Evolutionary conservation across 129 eudicot genomes (phyloP).

Genomic region (Escallonia herrerae): DNA sequence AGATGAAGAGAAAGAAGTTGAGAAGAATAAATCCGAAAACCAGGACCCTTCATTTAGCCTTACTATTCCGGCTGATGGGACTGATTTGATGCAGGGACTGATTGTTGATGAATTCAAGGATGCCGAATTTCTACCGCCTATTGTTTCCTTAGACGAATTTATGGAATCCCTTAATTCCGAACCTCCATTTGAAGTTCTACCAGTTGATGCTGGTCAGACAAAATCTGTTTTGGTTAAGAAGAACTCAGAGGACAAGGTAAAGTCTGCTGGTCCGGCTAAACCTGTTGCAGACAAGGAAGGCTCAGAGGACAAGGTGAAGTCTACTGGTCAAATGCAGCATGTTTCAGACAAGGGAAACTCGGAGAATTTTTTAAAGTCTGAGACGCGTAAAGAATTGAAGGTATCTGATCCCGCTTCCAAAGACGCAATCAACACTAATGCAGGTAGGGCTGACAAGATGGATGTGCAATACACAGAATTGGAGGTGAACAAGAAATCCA

Average conservation of each 20-base stretch:
- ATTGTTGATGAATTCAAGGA: conserved; percentile 80
- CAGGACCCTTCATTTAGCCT: conserved; percentile 33
- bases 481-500: conserved; percentile 18
- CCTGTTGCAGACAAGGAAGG: too few species aligned
- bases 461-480: conserved; percentile 13
- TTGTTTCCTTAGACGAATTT: conserved; percentile 77
- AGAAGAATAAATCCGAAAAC: conserved; percentile 25
- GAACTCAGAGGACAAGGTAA: background rate
- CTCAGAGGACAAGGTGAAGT: too few species aligned
- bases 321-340: too few species aligned
- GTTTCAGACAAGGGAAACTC: too few species aligned
- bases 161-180: conserved; percentile 75
- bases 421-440: conserved; percentile 16
- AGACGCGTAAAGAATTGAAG: conserved; percentile 10
- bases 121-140: conserved; percentile 70
- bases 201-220: conserved; percentile 30
- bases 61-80: conserved; percentile 63
- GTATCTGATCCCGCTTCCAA: conserved; percentile 17
- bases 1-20: conserved; percentile 23
- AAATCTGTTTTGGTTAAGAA: conserved; percentile 8
- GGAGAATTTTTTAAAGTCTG: conserved; percentile 1
- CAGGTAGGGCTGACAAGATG: conserved; percentile 13
- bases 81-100: conserved; percentile 81
- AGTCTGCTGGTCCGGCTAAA: too few species aligned
- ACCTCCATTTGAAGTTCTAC: conserved; percentile 70